Evolutionary conservation across 1,284 basidiomycete genomes (phyloP).

Genomic region (Ceratobasidium sp.): DNA sequence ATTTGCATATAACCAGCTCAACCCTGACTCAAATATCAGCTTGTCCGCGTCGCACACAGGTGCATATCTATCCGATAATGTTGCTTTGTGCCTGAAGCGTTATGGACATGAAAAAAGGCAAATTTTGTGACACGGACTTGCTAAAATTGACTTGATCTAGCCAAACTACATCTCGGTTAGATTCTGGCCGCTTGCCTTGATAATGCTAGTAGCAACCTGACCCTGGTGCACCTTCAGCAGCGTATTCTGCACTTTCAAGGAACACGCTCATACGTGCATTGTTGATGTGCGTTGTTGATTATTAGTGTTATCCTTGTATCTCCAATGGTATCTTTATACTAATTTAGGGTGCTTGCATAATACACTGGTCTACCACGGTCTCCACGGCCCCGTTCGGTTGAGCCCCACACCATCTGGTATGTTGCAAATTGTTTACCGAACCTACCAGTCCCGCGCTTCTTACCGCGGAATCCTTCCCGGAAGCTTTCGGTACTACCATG

Average conservation of each 20-base stretch:
- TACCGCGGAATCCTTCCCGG: no score
- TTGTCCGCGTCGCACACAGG: conserved; percentile 47
- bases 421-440: no score
- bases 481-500: no score
- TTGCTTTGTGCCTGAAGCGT: conserved; percentile 44
- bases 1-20: not conserved
- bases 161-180: not conserved
- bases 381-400: no score
- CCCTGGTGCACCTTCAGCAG: conserved; percentile 39
- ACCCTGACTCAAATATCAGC: conserved; percentile 37
- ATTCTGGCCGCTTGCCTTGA: conserved; percentile 43
- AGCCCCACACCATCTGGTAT: no score
- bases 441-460: no score
- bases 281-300: no score
- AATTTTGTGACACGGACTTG: conserved; percentile 4
- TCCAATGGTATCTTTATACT: no score
- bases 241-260: conserved; percentile 44
- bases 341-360: no score
- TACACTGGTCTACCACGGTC: no score
- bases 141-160: no score
- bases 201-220: conserved; percentile 45
- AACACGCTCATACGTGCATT: conserved; percentile 31
- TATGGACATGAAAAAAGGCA: conserved; percentile 46
- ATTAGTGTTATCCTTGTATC: no score
- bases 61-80: conserved; percentile 45